These are phyloP conservation scores for Teunomyces tritomae DNA, from an alignment of 805 yeast genomes.

Conservation along the genomic window DNA sequence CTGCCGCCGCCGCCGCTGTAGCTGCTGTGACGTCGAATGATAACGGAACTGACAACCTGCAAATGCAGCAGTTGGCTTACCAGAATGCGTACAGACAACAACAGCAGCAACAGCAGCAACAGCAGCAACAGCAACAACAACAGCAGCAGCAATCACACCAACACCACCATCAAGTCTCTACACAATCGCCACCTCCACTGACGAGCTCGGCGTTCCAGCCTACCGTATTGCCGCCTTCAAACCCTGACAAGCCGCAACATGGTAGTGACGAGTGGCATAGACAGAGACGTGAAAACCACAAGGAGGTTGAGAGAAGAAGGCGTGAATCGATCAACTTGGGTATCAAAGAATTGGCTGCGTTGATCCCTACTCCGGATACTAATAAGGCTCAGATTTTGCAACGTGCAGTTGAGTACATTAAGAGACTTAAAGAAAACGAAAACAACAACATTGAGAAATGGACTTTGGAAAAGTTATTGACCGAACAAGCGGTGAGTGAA, in stretches of 20 bases:
- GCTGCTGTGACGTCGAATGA: conserved; percentile 16
- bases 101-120: conserved; percentile 22
- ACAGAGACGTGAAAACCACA: conserved; percentile 85
- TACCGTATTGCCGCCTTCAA: conserved; percentile 28
- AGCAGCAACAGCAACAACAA: conserved; percentile 15
- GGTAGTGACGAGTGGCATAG: conserved; percentile 85
- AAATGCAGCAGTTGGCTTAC: conserved; percentile 15
- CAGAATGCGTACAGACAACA: conserved; percentile 17
- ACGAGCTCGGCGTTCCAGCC: conserved; percentile 25
- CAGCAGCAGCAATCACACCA: conserved; percentile 4
- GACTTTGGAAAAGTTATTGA: conserved; percentile 87
- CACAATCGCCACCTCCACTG: conserved; percentile 1
- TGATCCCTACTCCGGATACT: conserved; percentile 79
- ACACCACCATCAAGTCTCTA: conserved; percentile 14
- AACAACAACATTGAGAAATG: conserved; percentile 88
- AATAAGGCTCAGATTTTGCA: conserved; percentile 89
- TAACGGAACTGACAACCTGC: conserved; percentile 14
- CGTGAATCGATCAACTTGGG: conserved; percentile 86
- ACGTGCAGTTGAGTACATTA: conserved; percentile 87
- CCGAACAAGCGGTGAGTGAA: conserved; percentile 89
- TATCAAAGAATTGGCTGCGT: conserved; percentile 72
- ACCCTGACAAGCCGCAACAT: conserved; percentile 51
- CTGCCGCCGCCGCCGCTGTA: conserved; percentile 27
- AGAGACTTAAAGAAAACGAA: conserved; percentile 86
- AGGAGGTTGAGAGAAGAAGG: conserved; percentile 91